Percentiles rank a stretch among this genome's conserved stretches.
phyloP scores from a whole-genome alignment of 2,329 filamentous ascomycete species.

The Juglanconis oblonga region DNA sequence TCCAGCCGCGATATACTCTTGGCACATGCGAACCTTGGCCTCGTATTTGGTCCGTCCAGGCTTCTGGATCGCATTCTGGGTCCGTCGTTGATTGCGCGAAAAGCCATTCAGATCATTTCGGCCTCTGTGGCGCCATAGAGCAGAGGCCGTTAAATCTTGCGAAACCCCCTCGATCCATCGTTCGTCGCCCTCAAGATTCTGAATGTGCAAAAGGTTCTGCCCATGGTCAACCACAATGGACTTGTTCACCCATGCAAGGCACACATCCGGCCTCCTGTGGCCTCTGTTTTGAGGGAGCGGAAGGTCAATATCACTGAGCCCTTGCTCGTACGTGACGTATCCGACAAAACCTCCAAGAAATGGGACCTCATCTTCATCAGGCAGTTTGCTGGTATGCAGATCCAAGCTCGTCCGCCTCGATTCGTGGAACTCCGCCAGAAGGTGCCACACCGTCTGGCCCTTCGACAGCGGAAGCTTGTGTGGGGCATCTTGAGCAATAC shows the following conservation, averaged over 20 bases:
- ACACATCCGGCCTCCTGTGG: conserved; percentile 63
- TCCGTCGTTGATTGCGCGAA: conserved; percentile 17
- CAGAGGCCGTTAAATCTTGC: conserved; percentile 27
- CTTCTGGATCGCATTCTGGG: conserved; percentile 25
- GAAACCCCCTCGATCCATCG: conserved; percentile 44
- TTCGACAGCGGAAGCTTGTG: conserved; percentile 26
- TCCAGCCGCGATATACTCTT: conserved; percentile 69
- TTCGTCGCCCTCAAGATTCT: conserved; percentile 52
- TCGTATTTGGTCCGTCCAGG: conserved; percentile 49
- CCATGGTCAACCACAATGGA: conserved; percentile 77
- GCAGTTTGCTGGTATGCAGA: conserved; percentile 15
- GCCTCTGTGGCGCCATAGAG: conserved; percentile 25
- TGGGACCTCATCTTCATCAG: conserved; percentile 35
- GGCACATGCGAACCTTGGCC: conserved; percentile 64
- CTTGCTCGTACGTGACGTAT: conserved; percentile 81
- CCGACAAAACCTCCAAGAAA: conserved; percentile 86
- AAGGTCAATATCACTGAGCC: conserved; percentile 59
- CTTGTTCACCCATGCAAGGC: conserved; percentile 71
- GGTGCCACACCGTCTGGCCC: conserved; percentile 44
- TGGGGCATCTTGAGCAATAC: not conserved
- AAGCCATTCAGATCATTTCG: conserved; percentile 19
- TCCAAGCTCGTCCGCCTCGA: conserved; percentile 22
- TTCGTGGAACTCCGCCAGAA: conserved; percentile 45
- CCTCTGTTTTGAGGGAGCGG: conserved; percentile 27
- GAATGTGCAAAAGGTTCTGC: conserved; percentile 59